Percentiles rank a stretch among this genome's conserved stretches.
phyloP scores from a whole-genome alignment of 495 filamentous ascomycete species.

The Lasiosphaeria hispida region DNA sequence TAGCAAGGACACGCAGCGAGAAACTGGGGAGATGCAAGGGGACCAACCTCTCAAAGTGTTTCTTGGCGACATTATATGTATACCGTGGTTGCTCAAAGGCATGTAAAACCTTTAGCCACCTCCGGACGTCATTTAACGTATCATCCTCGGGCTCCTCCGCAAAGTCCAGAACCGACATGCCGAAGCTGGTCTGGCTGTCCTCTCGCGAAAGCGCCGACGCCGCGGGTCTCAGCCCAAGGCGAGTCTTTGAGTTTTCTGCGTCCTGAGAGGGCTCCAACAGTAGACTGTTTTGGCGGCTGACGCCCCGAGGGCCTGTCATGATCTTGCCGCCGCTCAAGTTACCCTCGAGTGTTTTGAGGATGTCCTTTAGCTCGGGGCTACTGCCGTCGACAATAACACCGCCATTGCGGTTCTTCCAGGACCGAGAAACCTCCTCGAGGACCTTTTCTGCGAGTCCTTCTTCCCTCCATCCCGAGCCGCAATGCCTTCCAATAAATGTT shows the following conservation, averaged over 20 bases:
- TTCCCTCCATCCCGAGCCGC: slow-evolving; percentile 94
- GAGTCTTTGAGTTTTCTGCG: slow-evolving; percentile 38
- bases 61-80: slow-evolving; percentile 81
- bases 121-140: slow-evolving; percentile 58
- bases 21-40: background rate
- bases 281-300: slow-evolving; percentile 62
- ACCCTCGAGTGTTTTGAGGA: slow-evolving; percentile 76
- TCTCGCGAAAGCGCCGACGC: slow-evolving; percentile 38
- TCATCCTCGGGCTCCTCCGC: slow-evolving; percentile 62
- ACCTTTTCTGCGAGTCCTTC: slow-evolving; percentile 90
- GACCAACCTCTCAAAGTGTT: slow-evolving; percentile 76
- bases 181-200: slow-evolving; percentile 63
- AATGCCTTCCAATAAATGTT: slow-evolving; percentile 85
- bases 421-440: slow-evolving; percentile 83
- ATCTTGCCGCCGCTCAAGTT: slow-evolving; percentile 81
- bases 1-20: background rate
- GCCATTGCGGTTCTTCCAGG: slow-evolving; percentile 81
- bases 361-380: slow-evolving; percentile 71
- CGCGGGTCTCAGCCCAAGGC: slow-evolving; percentile 43
- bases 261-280: slow-evolving; percentile 39
- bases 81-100: slow-evolving; percentile 87
- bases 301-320: slow-evolving; percentile 36
- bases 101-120: slow-evolving; percentile 73
- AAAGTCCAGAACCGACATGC: slow-evolving; percentile 57
- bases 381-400: slow-evolving; percentile 86